A percentile compares a stretch with the other conserved stretches of the same genome.
Evolutionary conservation across 108 stramenopile genomes (phyloP).

Genomic region (Discostella stelligeroides): DNA sequence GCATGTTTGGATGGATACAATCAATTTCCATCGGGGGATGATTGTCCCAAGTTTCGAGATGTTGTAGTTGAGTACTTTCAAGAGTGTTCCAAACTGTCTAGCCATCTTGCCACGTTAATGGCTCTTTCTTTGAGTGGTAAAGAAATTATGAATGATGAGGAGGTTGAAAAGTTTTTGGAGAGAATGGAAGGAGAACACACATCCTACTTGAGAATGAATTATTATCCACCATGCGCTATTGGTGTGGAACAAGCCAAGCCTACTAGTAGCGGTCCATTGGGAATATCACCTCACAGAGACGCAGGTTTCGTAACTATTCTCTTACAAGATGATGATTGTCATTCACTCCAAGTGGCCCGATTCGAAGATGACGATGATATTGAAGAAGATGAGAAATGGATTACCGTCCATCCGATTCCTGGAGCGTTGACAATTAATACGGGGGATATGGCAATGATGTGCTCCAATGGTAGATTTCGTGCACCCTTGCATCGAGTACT

Average conservation of each 20-base stretch:
- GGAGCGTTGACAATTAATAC: slow-evolving; percentile 93
- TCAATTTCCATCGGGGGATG: slow-evolving; percentile 68
- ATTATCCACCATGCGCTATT: slow-evolving; percentile 73
- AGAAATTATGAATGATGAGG: slow-evolving; percentile 38
- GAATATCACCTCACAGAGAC: slow-evolving; percentile 90
- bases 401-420: slow-evolving; percentile 76
- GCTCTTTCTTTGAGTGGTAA: slow-evolving; percentile 49
- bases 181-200: slow-evolving; percentile 69
- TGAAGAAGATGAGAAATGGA: slow-evolving; percentile 52
- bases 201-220: slow-evolving; percentile 85
- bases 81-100: slow-evolving; percentile 66
- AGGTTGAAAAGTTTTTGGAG: slow-evolving; percentile 42
- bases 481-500: slow-evolving; percentile 92
- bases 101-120: slow-evolving; percentile 65
- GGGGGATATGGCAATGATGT: slow-evolving; percentile 92
- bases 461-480: slow-evolving; percentile 87
- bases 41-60: slow-evolving; percentile 65
- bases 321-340: slow-evolving; percentile 83
- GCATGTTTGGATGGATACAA: slow-evolving; percentile 89
- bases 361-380: slow-evolving; percentile 46
- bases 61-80: slow-evolving; percentile 69
- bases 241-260: slow-evolving; percentile 6
- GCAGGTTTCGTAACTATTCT: slow-evolving; percentile 92
- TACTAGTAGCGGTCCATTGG: slow-evolving; percentile 40
- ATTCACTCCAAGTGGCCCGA: slow-evolving; percentile 75